Conservation (phyloP, 257 asterid genomes). For the Ajuga chamaepitys region DNA sequence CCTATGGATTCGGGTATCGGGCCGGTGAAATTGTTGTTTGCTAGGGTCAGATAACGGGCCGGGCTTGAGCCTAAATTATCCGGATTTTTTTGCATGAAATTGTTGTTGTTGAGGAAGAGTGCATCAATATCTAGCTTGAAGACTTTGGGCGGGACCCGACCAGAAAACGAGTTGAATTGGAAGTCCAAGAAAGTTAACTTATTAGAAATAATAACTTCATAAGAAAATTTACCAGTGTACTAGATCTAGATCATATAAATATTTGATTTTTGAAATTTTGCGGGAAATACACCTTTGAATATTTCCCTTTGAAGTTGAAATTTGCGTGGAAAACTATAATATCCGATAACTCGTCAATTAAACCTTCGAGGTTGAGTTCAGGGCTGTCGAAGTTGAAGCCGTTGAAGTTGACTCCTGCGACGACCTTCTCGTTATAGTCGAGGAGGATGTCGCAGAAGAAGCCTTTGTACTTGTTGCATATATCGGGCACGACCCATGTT, state of each 20-base stretch:
- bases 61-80: constrained; percentile 19
- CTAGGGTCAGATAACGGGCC: constrained; percentile 21
- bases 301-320: constrained; percentile 21
- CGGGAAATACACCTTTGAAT: constrained; percentile 20
- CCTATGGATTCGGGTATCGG: constrained; percentile 26
- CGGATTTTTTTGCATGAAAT: constrained; percentile 17
- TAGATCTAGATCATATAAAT: constrained; percentile 22
- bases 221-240: constrained; percentile 16
- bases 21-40: constrained; percentile 29
- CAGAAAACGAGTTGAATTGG: constrained; percentile 20
- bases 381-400: constrained; percentile 21
- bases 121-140: constrained; percentile 28
- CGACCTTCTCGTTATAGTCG: background rate
- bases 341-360: constrained; percentile 18
- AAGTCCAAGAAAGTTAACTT: constrained; percentile 28
- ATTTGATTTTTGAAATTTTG: constrained; percentile 5
- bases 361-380: constrained; percentile 8
- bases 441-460: constrained; percentile 19
- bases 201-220: constrained; percentile 13
- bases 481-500: constrained; percentile 16
- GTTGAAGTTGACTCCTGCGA: constrained; percentile 22
- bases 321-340: constrained; percentile 23
- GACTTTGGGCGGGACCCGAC: constrained; percentile 19
- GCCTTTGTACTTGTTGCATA: constrained; percentile 27
- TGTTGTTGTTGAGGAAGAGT: constrained; percentile 25